Evolutionary conservation across 805 yeast genomes (phyloP).

Genomic region (Candida palmyrensis): DNA sequence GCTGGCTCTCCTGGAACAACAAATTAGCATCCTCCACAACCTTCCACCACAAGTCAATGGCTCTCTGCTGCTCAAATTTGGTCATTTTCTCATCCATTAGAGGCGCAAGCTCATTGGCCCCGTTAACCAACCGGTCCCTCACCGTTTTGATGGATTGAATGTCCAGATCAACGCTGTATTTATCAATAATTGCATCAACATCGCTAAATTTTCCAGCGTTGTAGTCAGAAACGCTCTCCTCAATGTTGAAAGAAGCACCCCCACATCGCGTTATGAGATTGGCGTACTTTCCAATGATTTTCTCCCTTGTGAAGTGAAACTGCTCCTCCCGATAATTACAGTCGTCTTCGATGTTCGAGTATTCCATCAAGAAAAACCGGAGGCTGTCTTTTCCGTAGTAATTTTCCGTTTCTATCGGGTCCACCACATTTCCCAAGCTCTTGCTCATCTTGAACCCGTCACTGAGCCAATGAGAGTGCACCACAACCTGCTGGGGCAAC

Average conservation of each 20-base stretch:
- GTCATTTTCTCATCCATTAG: conserved; percentile 40
- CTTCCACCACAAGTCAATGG: conserved; percentile 56
- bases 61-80: conserved; percentile 49
- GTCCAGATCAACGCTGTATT: conserved; percentile 6
- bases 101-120: conserved; percentile 29
- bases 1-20: conserved; percentile 63
- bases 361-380: conserved; percentile 70
- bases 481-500: conserved; percentile 69
- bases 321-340: conserved; percentile 68
- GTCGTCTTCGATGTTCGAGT: conserved; percentile 71
- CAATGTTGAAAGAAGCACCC: conserved; percentile 60
- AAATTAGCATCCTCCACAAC: conserved; percentile 56
- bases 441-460: conserved; percentile 93
- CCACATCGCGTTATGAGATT: conserved; percentile 73
- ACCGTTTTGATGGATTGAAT: conserved; percentile 12
- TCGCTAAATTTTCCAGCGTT: conserved; percentile 15
- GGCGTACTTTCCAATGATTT: conserved; percentile 76
- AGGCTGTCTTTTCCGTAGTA: conserved; percentile 69
- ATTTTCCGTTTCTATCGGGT: conserved; percentile 64
- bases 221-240: conserved; percentile 33
- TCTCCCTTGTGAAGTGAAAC: conserved; percentile 49
- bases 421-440: conserved; percentile 88
- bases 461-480: conserved; percentile 93
- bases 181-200: conserved; percentile 17
- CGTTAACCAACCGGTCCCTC: conserved; percentile 17